These are phyloP conservation scores for Aspergillus versicolor DNA, from an alignment of 2,329 filamentous ascomycete species.

Conservation along the genomic window DNA sequence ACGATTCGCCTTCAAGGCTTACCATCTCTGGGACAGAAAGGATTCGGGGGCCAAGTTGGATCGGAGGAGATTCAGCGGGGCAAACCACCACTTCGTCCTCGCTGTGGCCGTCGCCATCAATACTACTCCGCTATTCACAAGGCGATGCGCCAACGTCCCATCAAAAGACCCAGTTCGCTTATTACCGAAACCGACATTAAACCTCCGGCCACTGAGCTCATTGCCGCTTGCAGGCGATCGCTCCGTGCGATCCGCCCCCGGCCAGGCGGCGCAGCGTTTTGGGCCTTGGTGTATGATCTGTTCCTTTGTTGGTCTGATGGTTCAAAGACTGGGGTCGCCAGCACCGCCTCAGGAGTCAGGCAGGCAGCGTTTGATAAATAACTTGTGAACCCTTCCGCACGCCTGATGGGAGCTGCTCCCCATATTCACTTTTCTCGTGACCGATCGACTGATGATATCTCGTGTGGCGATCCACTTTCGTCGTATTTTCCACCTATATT, in stretches of 20 bases:
- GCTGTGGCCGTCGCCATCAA: neutral
- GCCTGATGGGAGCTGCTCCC: neutral
- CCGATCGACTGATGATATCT: neutral
- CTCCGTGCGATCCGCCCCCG: neutral
- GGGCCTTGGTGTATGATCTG: neutral
- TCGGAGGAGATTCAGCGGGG: neutral
- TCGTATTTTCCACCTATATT: slow-evolving; percentile 20
- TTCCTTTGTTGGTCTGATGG: slow-evolving; percentile 5
- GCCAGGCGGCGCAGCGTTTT: slow-evolving; percentile 4
- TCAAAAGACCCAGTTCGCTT: neutral
- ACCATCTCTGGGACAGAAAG: neutral
- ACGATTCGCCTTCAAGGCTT: too few species aligned
- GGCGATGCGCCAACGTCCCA: neutral
- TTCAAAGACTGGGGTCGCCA: slow-evolving; percentile 1
- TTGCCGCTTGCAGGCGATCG: neutral
- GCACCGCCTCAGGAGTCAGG: slow-evolving; percentile 10
- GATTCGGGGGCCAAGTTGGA: slow-evolving; percentile 8
- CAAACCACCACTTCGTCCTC: slow-evolving; percentile 5
- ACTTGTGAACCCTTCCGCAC: neutral
- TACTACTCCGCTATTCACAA: neutral
- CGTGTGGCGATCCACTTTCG: slow-evolving; percentile 12
- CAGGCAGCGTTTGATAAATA: slow-evolving; percentile 7
- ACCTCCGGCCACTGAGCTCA: neutral
- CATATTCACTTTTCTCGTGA: neutral
- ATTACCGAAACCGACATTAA: neutral